phyloP scores from a whole-genome alignment of 257 asterid species.

The Petunia secreta region DNA sequence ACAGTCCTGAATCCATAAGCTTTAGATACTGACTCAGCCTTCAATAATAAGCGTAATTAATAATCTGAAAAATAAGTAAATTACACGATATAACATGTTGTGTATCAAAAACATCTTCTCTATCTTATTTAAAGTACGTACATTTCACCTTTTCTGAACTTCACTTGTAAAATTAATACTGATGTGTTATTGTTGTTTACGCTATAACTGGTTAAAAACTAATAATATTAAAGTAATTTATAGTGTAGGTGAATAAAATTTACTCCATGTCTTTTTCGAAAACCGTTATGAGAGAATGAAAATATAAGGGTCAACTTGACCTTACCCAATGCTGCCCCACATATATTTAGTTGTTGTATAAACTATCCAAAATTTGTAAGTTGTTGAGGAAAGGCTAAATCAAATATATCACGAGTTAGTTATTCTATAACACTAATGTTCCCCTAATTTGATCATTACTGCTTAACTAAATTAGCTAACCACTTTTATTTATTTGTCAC shows the following conservation, averaged over 20 bases:
- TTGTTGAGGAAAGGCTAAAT: slow-evolving; percentile 12
- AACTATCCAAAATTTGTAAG: background rate
- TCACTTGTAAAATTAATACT: too few relatives aligned
- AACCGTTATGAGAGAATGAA: slow-evolving; percentile 8
- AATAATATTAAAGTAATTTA: background rate
- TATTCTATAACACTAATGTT: slow-evolving; percentile 12
- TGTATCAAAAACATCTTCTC: too few relatives aligned
- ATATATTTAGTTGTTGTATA: slow-evolving; percentile 6
- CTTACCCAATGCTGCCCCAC: background rate
- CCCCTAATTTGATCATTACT: slow-evolving; percentile 25
- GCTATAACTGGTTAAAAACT: background rate
- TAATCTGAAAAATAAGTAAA: too few relatives aligned
- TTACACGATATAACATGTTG: too few relatives aligned
- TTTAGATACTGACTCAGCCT: too few relatives aligned
- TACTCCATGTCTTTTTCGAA: background rate
- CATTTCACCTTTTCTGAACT: too few relatives aligned
- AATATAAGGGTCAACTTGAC: background rate
- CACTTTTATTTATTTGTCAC: background rate
- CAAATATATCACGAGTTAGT: background rate
- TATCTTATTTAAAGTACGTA: too few relatives aligned
- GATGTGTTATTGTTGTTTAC: too few relatives aligned
- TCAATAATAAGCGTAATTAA: too few relatives aligned
- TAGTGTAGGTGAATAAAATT: background rate
- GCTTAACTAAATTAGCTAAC: slow-evolving; percentile 24
- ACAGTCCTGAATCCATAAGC: too few relatives aligned